Conservation (phyloP, 805 yeast species). For the Barnettozyma wickerhamii region DNA sequence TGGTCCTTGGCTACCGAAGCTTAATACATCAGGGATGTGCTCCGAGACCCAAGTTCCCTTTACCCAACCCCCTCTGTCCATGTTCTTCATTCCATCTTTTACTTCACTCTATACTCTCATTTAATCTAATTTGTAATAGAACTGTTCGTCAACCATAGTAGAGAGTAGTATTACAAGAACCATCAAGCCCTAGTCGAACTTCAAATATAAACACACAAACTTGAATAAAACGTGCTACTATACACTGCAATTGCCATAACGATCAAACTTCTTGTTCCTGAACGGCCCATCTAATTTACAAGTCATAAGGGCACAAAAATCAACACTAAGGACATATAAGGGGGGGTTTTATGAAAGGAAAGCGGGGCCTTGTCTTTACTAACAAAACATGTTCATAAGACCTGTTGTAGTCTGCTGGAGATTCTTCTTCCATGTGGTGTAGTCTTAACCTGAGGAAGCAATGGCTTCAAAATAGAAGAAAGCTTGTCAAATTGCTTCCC, state of each 20-base stretch:
- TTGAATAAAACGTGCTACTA: no score
- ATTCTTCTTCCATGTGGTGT: slow-evolving; percentile 98
- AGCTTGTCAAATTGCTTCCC: slow-evolving; percentile 48
- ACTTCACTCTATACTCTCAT: not conserved
- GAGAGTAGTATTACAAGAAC: no score
- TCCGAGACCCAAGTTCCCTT: no score
- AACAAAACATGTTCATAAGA: no score
- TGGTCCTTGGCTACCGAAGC: not conserved
- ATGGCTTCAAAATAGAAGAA: slow-evolving; percentile 61
- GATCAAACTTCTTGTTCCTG: no score
- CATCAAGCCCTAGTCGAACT: no score
- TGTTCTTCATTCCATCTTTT: not conserved
- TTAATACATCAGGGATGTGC: slow-evolving; percentile 2
- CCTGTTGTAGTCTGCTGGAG: slow-evolving; percentile 52
- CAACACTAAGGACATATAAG: not conserved
- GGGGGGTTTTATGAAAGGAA: no score
- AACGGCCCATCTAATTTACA: slow-evolving; percentile 8
- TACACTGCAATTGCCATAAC: no score
- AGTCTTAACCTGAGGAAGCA: slow-evolving; percentile 71
- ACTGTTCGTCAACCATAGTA: no score
- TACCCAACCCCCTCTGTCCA: not conserved
- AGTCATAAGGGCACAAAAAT: not conserved
- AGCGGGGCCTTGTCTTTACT: no score
- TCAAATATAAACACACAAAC: no score
- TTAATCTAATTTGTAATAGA: not conserved